Percentiles rank a stretch among this genome's conserved stretches.
Evolutionary conservation across 352 stramenopile genomes (phyloP).

Genomic region (Phytophthora fragariaefolia): DNA sequence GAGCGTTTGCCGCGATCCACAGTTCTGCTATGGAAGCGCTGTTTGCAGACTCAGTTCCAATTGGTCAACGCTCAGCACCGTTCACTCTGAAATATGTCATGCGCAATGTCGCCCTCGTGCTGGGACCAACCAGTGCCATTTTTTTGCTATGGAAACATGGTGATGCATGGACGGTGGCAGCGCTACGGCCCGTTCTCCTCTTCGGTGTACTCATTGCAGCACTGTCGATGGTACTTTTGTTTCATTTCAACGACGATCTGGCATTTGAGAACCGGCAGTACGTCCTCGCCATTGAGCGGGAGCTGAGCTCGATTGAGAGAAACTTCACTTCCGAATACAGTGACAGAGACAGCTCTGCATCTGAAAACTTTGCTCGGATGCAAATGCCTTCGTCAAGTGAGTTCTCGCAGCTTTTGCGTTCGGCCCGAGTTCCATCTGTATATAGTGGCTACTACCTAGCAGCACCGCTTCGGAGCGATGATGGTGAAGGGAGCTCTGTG

Average conservation of each 20-base stretch:
- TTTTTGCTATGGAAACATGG: constrained; percentile 76
- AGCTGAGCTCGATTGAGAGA: constrained; percentile 68
- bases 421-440: constrained; percentile 13
- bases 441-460: constrained; percentile 23
- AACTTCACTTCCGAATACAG: constrained; percentile 69
- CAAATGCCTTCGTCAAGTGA: constrained; percentile 32
- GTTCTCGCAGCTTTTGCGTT: constrained; percentile 41
- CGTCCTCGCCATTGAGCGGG: constrained; percentile 59
- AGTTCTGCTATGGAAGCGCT: constrained; percentile 81
- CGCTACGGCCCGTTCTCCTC: constrained; percentile 70
- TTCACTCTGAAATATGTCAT: constrained; percentile 84
- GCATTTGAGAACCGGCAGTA: constrained; percentile 73
- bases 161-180: constrained; percentile 74
- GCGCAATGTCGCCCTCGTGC: constrained; percentile 53
- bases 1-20: constrained; percentile 78
- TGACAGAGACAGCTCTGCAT: constrained; percentile 26
- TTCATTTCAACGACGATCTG: constrained; percentile 83
- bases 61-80: constrained; percentile 67
- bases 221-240: constrained; percentile 66
- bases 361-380: constrained; percentile 5
- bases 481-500: constrained; percentile 14
- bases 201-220: constrained; percentile 68
- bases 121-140: constrained; percentile 67
- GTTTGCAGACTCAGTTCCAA: constrained; percentile 84
- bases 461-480: constrained; percentile 9